Percentiles rank a stretch among this genome's conserved stretches.
phyloP scores from a whole-genome alignment of 768 basidiomycete species.

The Lactarius indigo region DNA sequence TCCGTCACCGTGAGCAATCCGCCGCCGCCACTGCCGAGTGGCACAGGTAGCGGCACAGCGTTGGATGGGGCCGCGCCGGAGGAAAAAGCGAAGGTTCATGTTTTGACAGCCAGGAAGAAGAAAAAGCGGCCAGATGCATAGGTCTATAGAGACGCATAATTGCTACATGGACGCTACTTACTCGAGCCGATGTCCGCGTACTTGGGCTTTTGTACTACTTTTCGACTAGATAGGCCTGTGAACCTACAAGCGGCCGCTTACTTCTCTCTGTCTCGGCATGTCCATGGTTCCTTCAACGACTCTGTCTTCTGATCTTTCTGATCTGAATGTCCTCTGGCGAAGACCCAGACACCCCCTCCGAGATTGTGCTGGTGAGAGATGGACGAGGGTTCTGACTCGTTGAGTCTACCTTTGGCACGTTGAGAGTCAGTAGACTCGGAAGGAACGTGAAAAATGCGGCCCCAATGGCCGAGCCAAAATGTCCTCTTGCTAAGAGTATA shows the following conservation, averaged over 20 bases:
- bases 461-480: slow-evolving; percentile 77
- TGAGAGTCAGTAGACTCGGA: slow-evolving; percentile 34
- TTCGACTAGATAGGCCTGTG: no score
- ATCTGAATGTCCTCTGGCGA: no score
- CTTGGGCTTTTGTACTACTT: no score
- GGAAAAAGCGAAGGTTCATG: slow-evolving; percentile 42
- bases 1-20: slow-evolving; percentile 50
- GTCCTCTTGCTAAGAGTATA: slow-evolving; percentile 73
- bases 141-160: background rate
- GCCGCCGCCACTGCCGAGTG: slow-evolving; percentile 30
- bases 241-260: no score
- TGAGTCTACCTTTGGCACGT: slow-evolving; percentile 92
- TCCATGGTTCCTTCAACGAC: no score
- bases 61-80: slow-evolving; percentile 15
- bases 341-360: no score
- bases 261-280: no score
- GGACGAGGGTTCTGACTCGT: slow-evolving; percentile 69
- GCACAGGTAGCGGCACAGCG: slow-evolving; percentile 13
- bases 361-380: slow-evolving; percentile 49
- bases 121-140: slow-evolving; percentile 32
- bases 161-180: background rate
- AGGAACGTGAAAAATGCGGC: slow-evolving; percentile 38
- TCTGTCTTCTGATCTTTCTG: no score
- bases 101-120: slow-evolving; percentile 58
- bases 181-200: slow-evolving; percentile 63